Conservation (phyloP, 1,284 basidiomycete species). For the Melampsora americana region DNA sequence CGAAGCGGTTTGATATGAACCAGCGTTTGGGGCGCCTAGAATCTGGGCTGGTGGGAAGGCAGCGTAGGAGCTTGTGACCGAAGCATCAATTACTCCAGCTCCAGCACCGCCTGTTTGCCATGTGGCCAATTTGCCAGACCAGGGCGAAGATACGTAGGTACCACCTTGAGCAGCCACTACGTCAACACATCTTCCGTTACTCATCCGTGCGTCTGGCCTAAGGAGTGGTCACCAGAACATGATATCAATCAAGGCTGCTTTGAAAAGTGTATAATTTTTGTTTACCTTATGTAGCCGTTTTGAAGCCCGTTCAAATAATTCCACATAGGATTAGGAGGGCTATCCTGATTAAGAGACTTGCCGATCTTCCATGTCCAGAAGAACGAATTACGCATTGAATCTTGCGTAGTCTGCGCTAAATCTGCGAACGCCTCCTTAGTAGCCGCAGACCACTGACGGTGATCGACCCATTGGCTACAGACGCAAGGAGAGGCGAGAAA, state of each 20-base stretch:
- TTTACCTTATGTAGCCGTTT: constrained; percentile 38
- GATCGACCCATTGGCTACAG: constrained; percentile 39
- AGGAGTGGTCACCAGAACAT: background rate
- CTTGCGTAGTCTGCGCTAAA: constrained; percentile 40
- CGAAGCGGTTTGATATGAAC: constrained; percentile 3
- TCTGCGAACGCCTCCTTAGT: constrained; percentile 41
- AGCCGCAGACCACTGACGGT: constrained; percentile 33
- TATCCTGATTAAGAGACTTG: constrained; percentile 38
- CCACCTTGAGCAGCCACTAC: constrained; percentile 34
- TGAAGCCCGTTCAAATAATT: constrained; percentile 32
- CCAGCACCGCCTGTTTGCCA: constrained; percentile 40
- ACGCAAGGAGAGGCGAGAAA: background rate
- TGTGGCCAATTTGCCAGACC: constrained; percentile 17
- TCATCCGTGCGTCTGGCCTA: constrained; percentile 42
- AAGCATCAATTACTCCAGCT: constrained; percentile 24
- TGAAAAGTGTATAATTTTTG: background rate
- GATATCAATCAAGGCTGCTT: background rate
- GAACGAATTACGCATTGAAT: constrained; percentile 43
- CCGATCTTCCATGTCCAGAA: constrained; percentile 45
- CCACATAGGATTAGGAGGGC: constrained; percentile 44
- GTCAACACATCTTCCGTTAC: constrained; percentile 35
- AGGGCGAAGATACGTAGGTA: background rate
- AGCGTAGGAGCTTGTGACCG: constrained; percentile 8
- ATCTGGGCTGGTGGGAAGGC: constrained; percentile 37
- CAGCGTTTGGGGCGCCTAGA: constrained; percentile 18